Base-by-base conservation (phyloP, 345 rosid genomes). In the Linum tenue region DNA sequence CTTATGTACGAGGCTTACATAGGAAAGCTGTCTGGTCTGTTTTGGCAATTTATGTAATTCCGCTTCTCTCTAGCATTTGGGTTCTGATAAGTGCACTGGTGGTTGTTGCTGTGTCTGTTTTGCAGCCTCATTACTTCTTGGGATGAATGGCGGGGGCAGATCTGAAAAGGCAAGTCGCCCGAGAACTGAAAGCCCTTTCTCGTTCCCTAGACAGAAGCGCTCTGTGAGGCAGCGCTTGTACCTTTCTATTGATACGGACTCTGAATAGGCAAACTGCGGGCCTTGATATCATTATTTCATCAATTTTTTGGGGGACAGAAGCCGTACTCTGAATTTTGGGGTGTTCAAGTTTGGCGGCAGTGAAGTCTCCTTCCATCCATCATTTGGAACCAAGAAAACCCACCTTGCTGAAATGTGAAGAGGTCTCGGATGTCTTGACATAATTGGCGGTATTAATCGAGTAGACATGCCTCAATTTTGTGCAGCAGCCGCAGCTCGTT, bases 151-250 rank as follows among this genome's bases (percentile, higher is more conserved):
- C 56, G 73, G 60, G 43, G 56, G 51, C 36, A 57, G 39, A 60
- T 56, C 68, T n/a, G 66, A 65, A 5, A 37, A 60, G 68, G 62
- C 39, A 35, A 62, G 40, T 48, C 44, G 58, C 37, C 62, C 44
- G 16, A 68, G 65, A 65, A 22, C 76, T 55, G 73, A 57, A 57
- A 67, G 79, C 36, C 79, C 76, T 50, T 76, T 76, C 70, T 64
- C 79, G 17, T 72, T 76, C 72, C 79, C 79, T 57, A 76, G 79
- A 42, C 79, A 76, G 55, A 71, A 71, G 40, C 75, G 79, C 5
- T 76, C 79, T 51, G 73, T 62, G 59, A 72, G 79, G 58, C 69
- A 44, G 11, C 74, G 73, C 57, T 61, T 56, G 16, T 67, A 42
- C 63, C 40, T 55, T 59, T 40, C 38, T 44, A 56, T 56, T 56